Evolutionary conservation across 495 filamentous ascomycete species (phyloP), one percentile per base, ranked within the genome.

Genomic region (Cairneyella variabilis): DNA sequence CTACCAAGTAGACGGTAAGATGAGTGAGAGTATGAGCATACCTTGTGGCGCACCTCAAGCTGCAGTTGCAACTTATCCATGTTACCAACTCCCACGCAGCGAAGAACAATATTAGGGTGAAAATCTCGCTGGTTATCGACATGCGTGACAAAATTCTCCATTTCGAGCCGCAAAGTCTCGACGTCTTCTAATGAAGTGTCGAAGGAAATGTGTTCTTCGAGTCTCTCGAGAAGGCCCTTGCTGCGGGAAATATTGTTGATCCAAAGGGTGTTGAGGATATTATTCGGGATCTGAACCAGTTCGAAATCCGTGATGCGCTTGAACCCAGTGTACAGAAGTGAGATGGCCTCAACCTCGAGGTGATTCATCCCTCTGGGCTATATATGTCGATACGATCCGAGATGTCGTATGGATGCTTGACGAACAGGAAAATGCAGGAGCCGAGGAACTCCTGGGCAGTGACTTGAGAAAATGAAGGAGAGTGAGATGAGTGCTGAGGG

Each of bases 401-500:
- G 21, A 90, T 81, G 65, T 93, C 89, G 59, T 61, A 69, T 7
- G 63, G 65, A 26, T 69, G 89, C 67, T 93, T 91, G 69, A 91
- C 85, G 59, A 93, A 91, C 9, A 91, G 70, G 71, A 91, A 91
- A 60, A 93, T 84, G 69, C 85, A 89, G 21, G 85, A 89, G 11
- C 86, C 84, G 2, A 91, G 77, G 28, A 91, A 76, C 67, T 93
- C 88, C 64, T 91, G 86, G 0, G 83, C 79, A 5, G 85, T 93
- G 37, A 74, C 76, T n/a, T 8, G 85, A 76, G 64, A 91, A 87
- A 49, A 90, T 83, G 66, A 91, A 91, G 53, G 85, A 86, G 18
- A 90, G 66, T 6, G 86, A 89, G 12, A 91, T 75, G 27, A 90
- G 71, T 2, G 88, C 78, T 28, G 85, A 86, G 48, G 85, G 84